Evolutionary conservation across 495 filamentous ascomycete genomes (phyloP).

Genomic region (Penicillium crystallinum): DNA sequence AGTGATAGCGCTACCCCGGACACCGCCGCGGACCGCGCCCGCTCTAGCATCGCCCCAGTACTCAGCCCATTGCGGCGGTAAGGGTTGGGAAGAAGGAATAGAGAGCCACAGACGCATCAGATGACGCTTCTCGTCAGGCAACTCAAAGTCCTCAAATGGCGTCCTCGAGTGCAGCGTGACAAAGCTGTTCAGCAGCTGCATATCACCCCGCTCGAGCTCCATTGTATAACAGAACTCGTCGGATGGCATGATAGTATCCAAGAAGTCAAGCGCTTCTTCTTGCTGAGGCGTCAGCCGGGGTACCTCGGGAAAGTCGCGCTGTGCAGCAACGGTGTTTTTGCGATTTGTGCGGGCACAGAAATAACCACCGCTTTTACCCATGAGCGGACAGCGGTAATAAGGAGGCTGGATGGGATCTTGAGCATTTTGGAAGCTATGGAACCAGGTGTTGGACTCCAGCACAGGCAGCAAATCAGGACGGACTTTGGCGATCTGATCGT

Average conservation of each 20-base stretch:
- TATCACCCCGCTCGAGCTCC: not conserved
- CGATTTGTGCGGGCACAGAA: not conserved
- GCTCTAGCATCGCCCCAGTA: not conserved
- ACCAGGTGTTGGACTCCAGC: not conserved
- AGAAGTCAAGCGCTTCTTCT: not conserved
- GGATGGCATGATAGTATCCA: not conserved
- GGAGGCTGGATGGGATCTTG: not conserved
- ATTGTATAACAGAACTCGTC: not conserved
- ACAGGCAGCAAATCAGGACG: not conserved
- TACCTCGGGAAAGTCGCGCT: not conserved
- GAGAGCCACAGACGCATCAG: not conserved
- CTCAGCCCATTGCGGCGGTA: not conserved
- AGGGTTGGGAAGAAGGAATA: not conserved
- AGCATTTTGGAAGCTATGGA: not conserved
- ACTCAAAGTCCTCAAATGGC: not conserved
- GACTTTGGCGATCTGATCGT: not conserved
- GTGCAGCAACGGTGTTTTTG: not conserved
- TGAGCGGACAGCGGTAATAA: not conserved
- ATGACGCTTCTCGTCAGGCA: not conserved
- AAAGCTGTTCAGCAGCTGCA: not conserved
- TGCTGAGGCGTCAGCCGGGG: not conserved
- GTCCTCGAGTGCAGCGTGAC: not conserved
- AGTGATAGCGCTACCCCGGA: not conserved
- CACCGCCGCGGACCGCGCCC: not conserved
- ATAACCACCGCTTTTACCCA: not conserved